A percentile compares a stretch with the other conserved stretches of the same genome.
Conservation (phyloP, 768 basidiomycete species). For the Chalciporus chontae region DNA sequence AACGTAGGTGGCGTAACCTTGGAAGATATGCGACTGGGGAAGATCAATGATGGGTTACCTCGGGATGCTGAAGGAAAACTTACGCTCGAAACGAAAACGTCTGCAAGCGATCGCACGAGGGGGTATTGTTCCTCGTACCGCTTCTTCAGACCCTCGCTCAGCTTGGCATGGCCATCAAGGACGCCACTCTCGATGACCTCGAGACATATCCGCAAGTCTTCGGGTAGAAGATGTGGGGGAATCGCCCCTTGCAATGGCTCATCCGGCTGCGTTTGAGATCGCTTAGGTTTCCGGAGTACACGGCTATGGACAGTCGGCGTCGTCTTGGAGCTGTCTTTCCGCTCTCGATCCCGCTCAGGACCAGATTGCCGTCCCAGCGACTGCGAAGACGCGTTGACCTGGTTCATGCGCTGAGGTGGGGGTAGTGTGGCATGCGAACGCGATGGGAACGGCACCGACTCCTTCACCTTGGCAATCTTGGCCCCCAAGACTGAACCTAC, state of each 20-base stretch:
- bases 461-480: slow-evolving; percentile 38
- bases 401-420: slow-evolving; percentile 51
- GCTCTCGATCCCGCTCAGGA: slow-evolving; percentile 48
- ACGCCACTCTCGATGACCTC: slow-evolving; percentile 86
- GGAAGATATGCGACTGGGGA: slow-evolving; percentile 82
- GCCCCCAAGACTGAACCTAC: slow-evolving; percentile 39
- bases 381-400: slow-evolving; percentile 59
- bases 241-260: slow-evolving; percentile 48
- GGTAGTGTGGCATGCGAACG: slow-evolving; percentile 78
- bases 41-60: slow-evolving; percentile 16
- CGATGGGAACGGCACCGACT: slow-evolving; percentile 70
- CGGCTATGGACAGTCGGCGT: slow-evolving; percentile 34
- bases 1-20: slow-evolving; percentile 92
- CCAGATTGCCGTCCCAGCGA: slow-evolving; percentile 72
- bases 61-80: slow-evolving; percentile 31
- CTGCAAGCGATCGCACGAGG: slow-evolving; percentile 86
- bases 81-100: slow-evolving; percentile 94
- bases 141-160: slow-evolving; percentile 82
- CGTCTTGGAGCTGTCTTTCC: slow-evolving; percentile 41
- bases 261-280: slow-evolving; percentile 53
- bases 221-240: slow-evolving; percentile 78
- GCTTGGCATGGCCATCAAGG: slow-evolving; percentile 81
- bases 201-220: slow-evolving; percentile 80
- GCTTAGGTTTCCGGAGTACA: slow-evolving; percentile 67
- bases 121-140: slow-evolving; percentile 96